Evolutionary conservation across 73 alveolate species (phyloP).

Genomic region (Breviolum minutum): DNA sequence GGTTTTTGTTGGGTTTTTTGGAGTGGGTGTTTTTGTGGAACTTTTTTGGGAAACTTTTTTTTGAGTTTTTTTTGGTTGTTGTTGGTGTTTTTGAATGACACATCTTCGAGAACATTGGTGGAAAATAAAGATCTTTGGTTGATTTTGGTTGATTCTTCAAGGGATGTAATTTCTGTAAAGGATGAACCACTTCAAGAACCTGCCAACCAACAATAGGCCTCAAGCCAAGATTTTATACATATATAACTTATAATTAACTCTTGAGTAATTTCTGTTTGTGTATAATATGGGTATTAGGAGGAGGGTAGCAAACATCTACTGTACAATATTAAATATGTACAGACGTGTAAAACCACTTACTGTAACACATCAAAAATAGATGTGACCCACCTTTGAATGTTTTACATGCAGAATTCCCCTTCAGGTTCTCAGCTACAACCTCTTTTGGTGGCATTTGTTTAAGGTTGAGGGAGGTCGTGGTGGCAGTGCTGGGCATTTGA

Average conservation of each 20-base stretch:
- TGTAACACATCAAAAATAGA: too few relatives aligned
- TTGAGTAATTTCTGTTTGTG: too few relatives aligned
- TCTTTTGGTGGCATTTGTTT: constrained; percentile 91
- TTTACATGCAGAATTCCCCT: too few relatives aligned
- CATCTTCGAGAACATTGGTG: neutral
- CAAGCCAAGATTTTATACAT: too few relatives aligned
- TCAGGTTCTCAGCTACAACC: constrained; percentile 79
- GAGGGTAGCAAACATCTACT: neutral
- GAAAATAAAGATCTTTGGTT: neutral
- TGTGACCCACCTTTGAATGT: too few relatives aligned
- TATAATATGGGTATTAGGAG: neutral
- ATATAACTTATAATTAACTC: too few relatives aligned
- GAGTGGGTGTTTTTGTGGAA: neutral
- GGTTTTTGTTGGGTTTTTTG: neutral
- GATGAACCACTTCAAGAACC: too few relatives aligned
- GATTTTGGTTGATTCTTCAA: too few relatives aligned
- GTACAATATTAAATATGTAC: neutral
- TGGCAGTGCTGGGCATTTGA: constrained; percentile 77
- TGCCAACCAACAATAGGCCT: too few relatives aligned
- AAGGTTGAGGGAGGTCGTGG: constrained; percentile 85
- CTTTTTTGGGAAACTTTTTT: neutral
- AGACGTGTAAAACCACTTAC: neutral
- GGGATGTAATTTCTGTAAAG: too few relatives aligned
- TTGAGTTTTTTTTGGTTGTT: neutral
- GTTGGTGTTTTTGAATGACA: neutral